Conservation (phyloP, 2,329 filamentous ascomycete species). For the Alternaria incomplexa region DNA sequence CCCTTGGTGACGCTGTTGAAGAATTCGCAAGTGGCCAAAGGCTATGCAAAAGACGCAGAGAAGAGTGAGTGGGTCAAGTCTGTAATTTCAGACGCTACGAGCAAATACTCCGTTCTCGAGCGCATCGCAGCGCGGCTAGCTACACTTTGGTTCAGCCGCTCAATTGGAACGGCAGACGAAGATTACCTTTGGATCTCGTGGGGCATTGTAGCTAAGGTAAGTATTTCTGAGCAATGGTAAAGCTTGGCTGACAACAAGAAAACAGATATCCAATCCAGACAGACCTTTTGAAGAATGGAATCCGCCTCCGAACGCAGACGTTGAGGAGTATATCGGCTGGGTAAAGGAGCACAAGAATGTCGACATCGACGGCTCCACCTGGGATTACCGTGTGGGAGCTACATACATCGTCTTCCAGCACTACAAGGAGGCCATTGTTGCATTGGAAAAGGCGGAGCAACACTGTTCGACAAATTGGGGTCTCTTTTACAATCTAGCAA, state of each 20-base stretch:
- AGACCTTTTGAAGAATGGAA: not conserved
- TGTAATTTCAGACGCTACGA: not conserved
- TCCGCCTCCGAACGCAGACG: not conserved
- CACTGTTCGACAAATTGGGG: not conserved
- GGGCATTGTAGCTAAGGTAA: not conserved
- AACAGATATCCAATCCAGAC: not conserved
- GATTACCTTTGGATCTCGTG: not conserved
- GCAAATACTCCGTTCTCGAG: conserved; percentile 4
- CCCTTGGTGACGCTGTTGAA: conserved; percentile 8
- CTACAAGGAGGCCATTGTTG: not conserved
- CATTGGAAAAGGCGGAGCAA: not conserved
- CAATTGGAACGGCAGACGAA: not conserved
- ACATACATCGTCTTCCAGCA: not conserved
- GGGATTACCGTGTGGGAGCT: not conserved
- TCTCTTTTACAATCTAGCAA: not conserved
- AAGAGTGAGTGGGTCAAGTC: conserved; percentile 12
- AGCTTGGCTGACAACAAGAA: not conserved
- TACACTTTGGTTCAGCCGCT: conserved; percentile 1
- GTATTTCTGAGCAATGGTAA: not conserved
- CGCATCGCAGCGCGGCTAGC: not conserved
- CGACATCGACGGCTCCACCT: not conserved
- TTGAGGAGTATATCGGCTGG: not conserved
- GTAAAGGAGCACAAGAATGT: not conserved
- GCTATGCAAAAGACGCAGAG: conserved; percentile 5
- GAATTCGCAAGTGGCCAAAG: conserved; percentile 15